Conservation (phyloP, 1,284 basidiomycete genomes). For the Heterobasidion parviporum region DNA sequence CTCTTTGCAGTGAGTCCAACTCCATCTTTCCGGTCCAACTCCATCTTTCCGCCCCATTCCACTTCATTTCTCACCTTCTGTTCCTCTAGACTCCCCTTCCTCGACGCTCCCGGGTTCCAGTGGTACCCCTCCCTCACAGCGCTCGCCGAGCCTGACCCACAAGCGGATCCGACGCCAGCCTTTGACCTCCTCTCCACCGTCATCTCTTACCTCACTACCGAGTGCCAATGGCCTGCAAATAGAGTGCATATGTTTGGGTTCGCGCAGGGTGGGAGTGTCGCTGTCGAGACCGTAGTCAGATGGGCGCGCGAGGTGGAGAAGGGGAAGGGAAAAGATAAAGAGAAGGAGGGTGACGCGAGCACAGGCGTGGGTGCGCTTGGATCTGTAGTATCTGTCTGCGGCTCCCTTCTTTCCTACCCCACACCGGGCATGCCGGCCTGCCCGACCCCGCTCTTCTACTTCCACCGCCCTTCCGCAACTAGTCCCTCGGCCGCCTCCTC, state of each 20-base stretch:
- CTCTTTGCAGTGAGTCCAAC: conserved; percentile 54
- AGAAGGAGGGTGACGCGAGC: conserved; percentile 22
- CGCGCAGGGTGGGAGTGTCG: conserved; percentile 81
- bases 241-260: conserved; percentile 86
- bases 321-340: too few relatives aligned
- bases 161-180: conserved; percentile 66
- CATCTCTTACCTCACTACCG: conserved; percentile 46
- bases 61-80: not conserved
- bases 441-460: conserved; percentile 57
- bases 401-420: conserved; percentile 70
- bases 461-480: conserved; percentile 36
- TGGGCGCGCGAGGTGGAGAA: conserved; percentile 30
- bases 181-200: conserved; percentile 47
- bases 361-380: conserved; percentile 33
- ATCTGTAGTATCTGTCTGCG: conserved; percentile 63
- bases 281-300: conserved; percentile 57
- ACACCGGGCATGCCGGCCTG: conserved; percentile 36
- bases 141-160: conserved; percentile 62
- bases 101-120: conserved; percentile 75
- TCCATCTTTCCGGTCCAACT: conserved; percentile 14
- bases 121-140: conserved; percentile 85
- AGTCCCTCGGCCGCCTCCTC: conserved; percentile 34
- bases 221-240: conserved; percentile 57
- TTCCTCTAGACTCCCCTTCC: conserved; percentile 60
- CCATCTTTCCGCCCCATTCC: not conserved